Base-by-base conservation (phyloP, 1,284 basidiomycete genomes). In the Cutaneotrichosporon cyanovorans region DNA sequence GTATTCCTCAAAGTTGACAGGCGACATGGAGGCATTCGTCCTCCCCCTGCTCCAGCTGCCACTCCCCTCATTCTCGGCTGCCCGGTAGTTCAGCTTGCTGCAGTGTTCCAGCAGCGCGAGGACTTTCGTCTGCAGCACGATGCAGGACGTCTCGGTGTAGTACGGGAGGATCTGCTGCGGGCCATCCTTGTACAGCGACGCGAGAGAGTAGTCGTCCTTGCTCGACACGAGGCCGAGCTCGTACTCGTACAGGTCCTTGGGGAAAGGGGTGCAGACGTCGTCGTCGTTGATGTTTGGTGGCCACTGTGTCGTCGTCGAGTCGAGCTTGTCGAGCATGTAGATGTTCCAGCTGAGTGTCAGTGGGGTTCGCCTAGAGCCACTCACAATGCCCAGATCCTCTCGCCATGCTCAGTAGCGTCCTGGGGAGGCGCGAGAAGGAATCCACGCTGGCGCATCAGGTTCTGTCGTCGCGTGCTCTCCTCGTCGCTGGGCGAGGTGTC, bases 301-400 rank as follows among this genome's bases (percentile, higher is more conserved):
- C 59, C 60, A 64, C 36, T 63, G 60, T 1, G 63, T 45, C 2
- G 60, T 51, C 11, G 65, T 61, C 2, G 59, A 42, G 2, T 59
- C 60, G 15, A 53, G 55, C 23, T 63, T 46, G 39, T 68, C 66
- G 4, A 56, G 50, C 11, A 37, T 48, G 37, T 52, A 68, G 9
- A 66, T 49, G 5, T 60, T 49, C 64, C 65, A 68, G 50, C 65
- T 68, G 33, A 5, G 28, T 9, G 30, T 47, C n/a, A 37, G 22
- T n/a, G 19, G 20, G 8, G 8, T 7, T n/a, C 4, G 18, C 25
- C 7, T 9, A 6, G 14, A 4, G 14, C 6, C 18, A 60, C 63
- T 62, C 37, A 68, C 62, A 69, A 67, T 14, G 61, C 55, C 55
- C 59, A 62, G 40, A 69, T 67, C n/a, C 66, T 42, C 46, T 67